phyloP scores from a whole-genome alignment of 2,329 filamentous ascomycete species.

The Penicillium verrucosum region DNA sequence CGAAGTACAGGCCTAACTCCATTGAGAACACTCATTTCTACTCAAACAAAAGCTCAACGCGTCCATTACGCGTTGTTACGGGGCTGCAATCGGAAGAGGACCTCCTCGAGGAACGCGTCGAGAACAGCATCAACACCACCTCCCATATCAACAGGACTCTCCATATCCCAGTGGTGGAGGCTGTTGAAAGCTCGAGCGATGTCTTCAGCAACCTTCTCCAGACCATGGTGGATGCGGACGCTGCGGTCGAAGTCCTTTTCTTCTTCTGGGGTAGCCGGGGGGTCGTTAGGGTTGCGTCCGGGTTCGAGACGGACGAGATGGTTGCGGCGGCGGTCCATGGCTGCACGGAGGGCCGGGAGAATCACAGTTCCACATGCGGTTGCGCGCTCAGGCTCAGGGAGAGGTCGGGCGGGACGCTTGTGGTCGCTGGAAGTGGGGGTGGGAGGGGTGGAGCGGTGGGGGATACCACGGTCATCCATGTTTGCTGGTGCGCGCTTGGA shows the following conservation, averaged over 20 bases:
- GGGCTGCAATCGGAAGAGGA: conserved; percentile 86
- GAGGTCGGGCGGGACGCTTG: conserved; percentile 18
- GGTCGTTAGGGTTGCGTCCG: conserved; percentile 19
- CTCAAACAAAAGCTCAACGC: background rate
- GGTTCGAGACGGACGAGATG: conserved; percentile 48
- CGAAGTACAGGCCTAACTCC: background rate
- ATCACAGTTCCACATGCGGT: conserved; percentile 58
- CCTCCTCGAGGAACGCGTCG: conserved; percentile 89
- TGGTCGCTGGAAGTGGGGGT: conserved; percentile 18
- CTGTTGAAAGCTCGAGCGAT: conserved; percentile 80
- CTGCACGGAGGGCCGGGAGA: conserved; percentile 86
- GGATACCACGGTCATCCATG: conserved; percentile 9
- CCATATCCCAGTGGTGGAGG: conserved; percentile 83
- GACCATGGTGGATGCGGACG: conserved; percentile 20
- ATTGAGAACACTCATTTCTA: background rate
- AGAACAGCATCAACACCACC: conserved; percentile 83
- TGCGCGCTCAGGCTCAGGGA: conserved; percentile 11
- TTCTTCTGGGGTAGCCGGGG: conserved; percentile 20
- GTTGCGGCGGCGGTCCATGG: conserved; percentile 72
- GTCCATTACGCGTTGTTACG: conserved; percentile 37
- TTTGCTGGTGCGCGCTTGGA: conserved; percentile 21
- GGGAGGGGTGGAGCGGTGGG: conserved; percentile 6
- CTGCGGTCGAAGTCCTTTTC: conserved; percentile 18
- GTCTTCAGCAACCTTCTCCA: conserved; percentile 65
- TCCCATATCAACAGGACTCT: conserved; percentile 88